These are phyloP conservation scores for Xanthoconium separans DNA, from an alignment of 1,284 basidiomycete genomes.

Conservation along the genomic window DNA sequence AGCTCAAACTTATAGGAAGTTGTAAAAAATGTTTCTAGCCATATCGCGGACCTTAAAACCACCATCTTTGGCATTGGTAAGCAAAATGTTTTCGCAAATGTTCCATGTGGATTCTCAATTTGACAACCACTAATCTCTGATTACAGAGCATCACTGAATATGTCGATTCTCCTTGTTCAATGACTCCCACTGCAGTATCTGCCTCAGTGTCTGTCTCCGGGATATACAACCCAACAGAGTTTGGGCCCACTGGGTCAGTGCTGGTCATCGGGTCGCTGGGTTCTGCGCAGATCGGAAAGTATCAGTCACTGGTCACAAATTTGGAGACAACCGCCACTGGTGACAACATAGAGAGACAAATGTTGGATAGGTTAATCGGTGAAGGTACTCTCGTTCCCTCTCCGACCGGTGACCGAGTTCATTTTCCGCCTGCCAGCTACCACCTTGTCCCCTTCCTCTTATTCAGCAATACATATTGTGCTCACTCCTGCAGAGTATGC, in stretches of 20 bases:
- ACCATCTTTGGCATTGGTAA: too few relatives aligned
- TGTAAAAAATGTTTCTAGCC: too few relatives aligned
- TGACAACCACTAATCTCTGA: too few relatives aligned
- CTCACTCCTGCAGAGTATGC: constrained; percentile 63
- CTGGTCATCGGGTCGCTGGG: constrained; percentile 72
- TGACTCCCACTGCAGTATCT: constrained; percentile 63
- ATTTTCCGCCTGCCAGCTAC: constrained; percentile 46
- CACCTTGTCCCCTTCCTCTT: constrained; percentile 51
- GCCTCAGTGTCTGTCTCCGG: constrained; percentile 16
- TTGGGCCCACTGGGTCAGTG: constrained; percentile 41
- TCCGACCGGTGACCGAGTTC: constrained; percentile 10
- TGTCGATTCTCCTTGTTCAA: constrained; percentile 29
- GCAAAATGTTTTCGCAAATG: too few relatives aligned
- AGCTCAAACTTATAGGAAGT: too few relatives aligned
- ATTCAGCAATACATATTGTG: constrained; percentile 63
- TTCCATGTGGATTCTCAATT: too few relatives aligned
- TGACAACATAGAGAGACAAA: constrained; percentile 63
- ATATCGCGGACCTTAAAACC: too few relatives aligned
- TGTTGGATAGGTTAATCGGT: constrained; percentile 75
- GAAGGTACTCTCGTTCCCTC: constrained; percentile 49
- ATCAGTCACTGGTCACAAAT: constrained; percentile 63
- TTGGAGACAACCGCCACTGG: constrained; percentile 44
- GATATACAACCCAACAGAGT: constrained; percentile 8
- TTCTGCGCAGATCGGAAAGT: constrained; percentile 72
- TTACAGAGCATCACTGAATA: too few relatives aligned